Percentiles rank a stretch among this genome's conserved stretches.
These are phyloP conservation scores for Vanderwaltozyma verrucispora DNA, from an alignment of 805 yeast genomes.

Conservation along the genomic window DNA sequence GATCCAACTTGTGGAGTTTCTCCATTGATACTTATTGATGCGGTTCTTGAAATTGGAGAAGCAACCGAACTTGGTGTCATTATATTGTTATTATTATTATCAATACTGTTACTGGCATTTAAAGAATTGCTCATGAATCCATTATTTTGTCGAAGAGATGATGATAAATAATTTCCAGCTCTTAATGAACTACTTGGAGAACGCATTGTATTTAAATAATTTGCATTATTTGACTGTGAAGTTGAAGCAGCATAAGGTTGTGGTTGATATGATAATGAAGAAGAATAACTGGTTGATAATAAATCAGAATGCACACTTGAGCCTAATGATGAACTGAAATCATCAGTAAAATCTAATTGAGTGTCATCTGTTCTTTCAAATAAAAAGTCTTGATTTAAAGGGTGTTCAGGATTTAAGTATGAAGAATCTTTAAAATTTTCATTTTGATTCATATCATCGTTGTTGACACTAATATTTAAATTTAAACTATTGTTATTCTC, in stretches of 20 bases:
- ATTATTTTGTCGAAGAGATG: slow-evolving; percentile 21
- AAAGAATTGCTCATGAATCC: too few species aligned
- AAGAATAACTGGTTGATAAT: slow-evolving; percentile 18
- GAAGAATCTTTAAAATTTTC: too few species aligned
- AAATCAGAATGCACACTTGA: slow-evolving; percentile 22
- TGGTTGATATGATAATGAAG: slow-evolving; percentile 20
- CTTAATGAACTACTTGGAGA: slow-evolving; percentile 28
- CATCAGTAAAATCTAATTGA: slow-evolving; percentile 17
- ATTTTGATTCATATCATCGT: too few species aligned
- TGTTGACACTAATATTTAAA: background rate
- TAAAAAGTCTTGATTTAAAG: slow-evolving; percentile 4
- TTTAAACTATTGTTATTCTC: background rate
- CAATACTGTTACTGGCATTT: too few species aligned
- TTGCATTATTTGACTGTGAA: slow-evolving; percentile 2
- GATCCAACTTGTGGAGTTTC: background rate
- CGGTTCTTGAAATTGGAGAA: slow-evolving; percentile 17
- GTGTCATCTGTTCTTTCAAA: slow-evolving; percentile 12
- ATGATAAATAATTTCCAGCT: slow-evolving; percentile 21
- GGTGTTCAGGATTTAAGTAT: too few species aligned
- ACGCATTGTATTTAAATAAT: slow-evolving; percentile 8
- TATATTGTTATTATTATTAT: slow-evolving; percentile 12
- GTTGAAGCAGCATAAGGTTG: slow-evolving; percentile 12
- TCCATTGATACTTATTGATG: slow-evolving; percentile 22
- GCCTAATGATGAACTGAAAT: slow-evolving; percentile 22
- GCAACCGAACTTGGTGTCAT: slow-evolving; percentile 14